Evolutionary conservation across 2,329 filamentous ascomycete genomes (phyloP).

Genomic region (Microcyclospora pomicola): DNA sequence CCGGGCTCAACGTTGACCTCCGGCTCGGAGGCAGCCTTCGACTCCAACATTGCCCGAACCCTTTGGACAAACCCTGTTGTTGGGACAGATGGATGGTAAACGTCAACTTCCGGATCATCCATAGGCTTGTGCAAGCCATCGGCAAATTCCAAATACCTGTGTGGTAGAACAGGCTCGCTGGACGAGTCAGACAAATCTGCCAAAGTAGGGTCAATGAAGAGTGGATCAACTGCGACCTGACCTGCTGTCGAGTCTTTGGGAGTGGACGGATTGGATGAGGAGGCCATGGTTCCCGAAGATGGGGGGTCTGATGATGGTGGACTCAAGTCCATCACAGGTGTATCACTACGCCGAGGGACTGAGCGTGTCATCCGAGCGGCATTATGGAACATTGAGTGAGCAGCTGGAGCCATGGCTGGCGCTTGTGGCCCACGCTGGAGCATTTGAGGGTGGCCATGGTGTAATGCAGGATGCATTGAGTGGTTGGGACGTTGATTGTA

Average conservation of each 20-base stretch:
- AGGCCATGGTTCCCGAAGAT: constrained; percentile 26
- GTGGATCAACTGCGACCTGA: constrained; percentile 22
- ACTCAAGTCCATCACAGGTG: constrained; percentile 26
- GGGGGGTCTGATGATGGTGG: constrained; percentile 31
- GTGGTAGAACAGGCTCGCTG: constrained; percentile 21
- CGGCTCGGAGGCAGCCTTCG: constrained; percentile 19
- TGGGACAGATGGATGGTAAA: constrained; percentile 19
- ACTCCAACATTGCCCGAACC: constrained; percentile 31
- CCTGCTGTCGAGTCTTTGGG: constrained; percentile 26
- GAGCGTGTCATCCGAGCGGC: constrained; percentile 20
- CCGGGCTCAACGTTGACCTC: constrained; percentile 10
- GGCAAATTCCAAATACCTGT: constrained; percentile 23
- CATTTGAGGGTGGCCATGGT: constrained; percentile 6
- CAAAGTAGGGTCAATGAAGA: constrained; percentile 22
- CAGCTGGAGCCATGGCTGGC: constrained; percentile 14
- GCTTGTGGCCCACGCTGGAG: constrained; percentile 12
- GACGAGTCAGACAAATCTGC: constrained; percentile 22
- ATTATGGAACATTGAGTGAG: constrained; percentile 22
- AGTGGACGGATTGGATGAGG: constrained; percentile 26
- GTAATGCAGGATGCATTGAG: constrained; percentile 9
- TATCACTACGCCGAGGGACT: constrained; percentile 20
- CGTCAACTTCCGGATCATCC: constrained; percentile 22
- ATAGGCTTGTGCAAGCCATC: constrained; percentile 18
- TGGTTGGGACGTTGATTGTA: constrained; percentile 8
- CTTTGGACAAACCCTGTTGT: constrained; percentile 28